These are phyloP conservation scores for Rutstroemia sp. DNA, from an alignment of 2,329 filamentous ascomycete species.

Conservation along the genomic window DNA sequence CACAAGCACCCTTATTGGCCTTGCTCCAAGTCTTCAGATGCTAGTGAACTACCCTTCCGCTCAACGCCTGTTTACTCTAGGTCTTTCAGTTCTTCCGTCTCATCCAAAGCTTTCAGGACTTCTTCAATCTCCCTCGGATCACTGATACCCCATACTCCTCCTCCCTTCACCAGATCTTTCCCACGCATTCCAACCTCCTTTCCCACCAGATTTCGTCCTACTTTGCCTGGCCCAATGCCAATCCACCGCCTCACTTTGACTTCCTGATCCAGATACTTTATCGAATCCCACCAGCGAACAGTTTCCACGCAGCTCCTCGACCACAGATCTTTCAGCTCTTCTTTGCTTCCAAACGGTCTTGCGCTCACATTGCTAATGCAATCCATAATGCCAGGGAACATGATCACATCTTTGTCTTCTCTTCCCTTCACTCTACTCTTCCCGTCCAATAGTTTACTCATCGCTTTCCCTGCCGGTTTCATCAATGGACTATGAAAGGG, in stretches of 20 bases:
- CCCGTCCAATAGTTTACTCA: conserved; percentile 59
- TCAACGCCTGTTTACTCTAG: conserved; percentile 16
- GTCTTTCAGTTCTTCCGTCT: conserved; percentile 42
- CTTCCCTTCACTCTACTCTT: conserved; percentile 46
- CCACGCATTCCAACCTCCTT: conserved; percentile 88
- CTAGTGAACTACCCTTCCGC: background rate
- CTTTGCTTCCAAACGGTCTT: conserved; percentile 64
- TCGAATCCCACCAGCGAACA: conserved; percentile 90
- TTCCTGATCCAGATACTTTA: conserved; percentile 80
- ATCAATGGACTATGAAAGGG: conserved; percentile 92
- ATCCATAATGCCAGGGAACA: conserved; percentile 66
- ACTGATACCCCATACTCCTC: conserved; percentile 87
- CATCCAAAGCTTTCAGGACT: conserved; percentile 55
- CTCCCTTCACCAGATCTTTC: conserved; percentile 72
- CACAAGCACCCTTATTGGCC: no score
- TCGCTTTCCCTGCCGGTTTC: conserved; percentile 70
- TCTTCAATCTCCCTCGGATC: conserved; percentile 71
- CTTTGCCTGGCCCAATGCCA: conserved; percentile 88
- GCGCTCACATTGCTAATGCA: conserved; percentile 85
- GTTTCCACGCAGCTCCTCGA: conserved; percentile 84
- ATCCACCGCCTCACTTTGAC: conserved; percentile 78
- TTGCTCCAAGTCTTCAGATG: no score
- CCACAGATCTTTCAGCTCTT: conserved; percentile 70
- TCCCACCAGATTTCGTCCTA: conserved; percentile 85
- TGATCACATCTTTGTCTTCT: conserved; percentile 57